phyloP scores from a whole-genome alignment of 108 stramenopile species.

The Skeletonema costatum region DNA sequence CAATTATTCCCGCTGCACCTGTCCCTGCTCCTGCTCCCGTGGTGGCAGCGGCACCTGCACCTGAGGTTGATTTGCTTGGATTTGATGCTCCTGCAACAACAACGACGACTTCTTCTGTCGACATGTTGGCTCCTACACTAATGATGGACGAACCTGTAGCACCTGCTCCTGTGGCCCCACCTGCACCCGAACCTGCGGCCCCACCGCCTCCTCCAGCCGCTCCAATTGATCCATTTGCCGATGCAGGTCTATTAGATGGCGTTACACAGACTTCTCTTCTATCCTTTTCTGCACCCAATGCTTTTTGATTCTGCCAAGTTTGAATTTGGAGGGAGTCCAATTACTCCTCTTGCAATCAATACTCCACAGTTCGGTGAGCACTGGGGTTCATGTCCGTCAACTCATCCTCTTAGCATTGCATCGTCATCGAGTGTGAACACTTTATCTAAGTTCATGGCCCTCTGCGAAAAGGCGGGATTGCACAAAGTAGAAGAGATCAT shows the following conservation, averaged over 20 bases:
- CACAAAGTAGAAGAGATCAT: slow-evolving; percentile 88
- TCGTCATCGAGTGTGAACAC: slow-evolving; percentile 48
- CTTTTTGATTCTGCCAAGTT: slow-evolving; percentile 58
- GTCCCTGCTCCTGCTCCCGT: slow-evolving; percentile 37
- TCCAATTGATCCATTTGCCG: slow-evolving; percentile 74
- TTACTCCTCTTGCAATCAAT: slow-evolving; percentile 83
- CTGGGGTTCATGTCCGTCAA: slow-evolving; percentile 81
- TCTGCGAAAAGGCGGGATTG: slow-evolving; percentile 54
- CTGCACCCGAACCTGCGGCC: slow-evolving; percentile 34
- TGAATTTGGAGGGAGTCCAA: slow-evolving; percentile 66
- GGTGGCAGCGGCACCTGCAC: slow-evolving; percentile 45
- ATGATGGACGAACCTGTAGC: slow-evolving; percentile 12
- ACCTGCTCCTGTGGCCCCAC: slow-evolving; percentile 27
- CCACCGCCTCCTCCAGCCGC: slow-evolving; percentile 39
- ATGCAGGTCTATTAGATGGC: slow-evolving; percentile 66
- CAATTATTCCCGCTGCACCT: slow-evolving; percentile 49
- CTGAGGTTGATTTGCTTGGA: slow-evolving; percentile 64
- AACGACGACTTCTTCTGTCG: slow-evolving; percentile 44
- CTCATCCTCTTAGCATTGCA: slow-evolving; percentile 55
- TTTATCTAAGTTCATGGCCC: slow-evolving; percentile 64
- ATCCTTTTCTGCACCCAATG: slow-evolving; percentile 39
- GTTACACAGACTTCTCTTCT: slow-evolving; percentile 56
- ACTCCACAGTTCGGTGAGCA: slow-evolving; percentile 91
- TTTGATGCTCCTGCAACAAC: slow-evolving; percentile 28
- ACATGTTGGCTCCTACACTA: slow-evolving; percentile 54